Evolutionary conservation across 345 rosid genomes (phyloP).

Genomic region (Capsella bursapastoris): DNA sequence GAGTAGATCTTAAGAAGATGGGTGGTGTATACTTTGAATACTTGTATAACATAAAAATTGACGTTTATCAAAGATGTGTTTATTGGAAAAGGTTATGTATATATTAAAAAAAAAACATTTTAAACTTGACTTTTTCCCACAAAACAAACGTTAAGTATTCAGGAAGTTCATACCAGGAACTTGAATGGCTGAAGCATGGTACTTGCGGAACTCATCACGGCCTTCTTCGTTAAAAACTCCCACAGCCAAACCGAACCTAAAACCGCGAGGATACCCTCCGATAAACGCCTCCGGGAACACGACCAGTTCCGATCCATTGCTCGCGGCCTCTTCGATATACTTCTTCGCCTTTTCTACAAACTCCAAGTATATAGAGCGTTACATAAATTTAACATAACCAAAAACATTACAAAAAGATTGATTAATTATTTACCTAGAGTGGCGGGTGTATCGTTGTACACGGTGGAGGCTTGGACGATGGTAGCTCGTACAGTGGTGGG

Average conservation of each 20-base stretch:
- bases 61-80: not conserved
- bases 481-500: constrained; percentile 65
- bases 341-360: constrained; percentile 56
- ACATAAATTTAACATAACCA: not conserved
- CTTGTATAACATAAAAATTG: too few relatives aligned
- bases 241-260: constrained; percentile 67
- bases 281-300: constrained; percentile 86
- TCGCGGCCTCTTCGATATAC: constrained; percentile 70
- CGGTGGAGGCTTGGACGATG: constrained; percentile 86
- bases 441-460: constrained; percentile 81
- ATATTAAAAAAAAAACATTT: too few relatives aligned
- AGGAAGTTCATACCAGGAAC: constrained; percentile 13
- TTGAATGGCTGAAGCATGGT: constrained; percentile 77
- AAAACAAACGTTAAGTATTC: too few relatives aligned
- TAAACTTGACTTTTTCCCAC: not conserved
- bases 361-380: not conserved
- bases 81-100: not conserved
- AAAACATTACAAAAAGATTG: too few relatives aligned
- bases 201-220: constrained; percentile 76
- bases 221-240: constrained; percentile 71
- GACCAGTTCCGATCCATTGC: constrained; percentile 69
- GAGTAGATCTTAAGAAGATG: not conserved
- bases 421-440: constrained; percentile 45
- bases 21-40: not conserved
- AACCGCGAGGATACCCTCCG: constrained; percentile 90